Conservation (phyloP, 441 rosid genomes). For the Adansonia gregorii region DNA sequence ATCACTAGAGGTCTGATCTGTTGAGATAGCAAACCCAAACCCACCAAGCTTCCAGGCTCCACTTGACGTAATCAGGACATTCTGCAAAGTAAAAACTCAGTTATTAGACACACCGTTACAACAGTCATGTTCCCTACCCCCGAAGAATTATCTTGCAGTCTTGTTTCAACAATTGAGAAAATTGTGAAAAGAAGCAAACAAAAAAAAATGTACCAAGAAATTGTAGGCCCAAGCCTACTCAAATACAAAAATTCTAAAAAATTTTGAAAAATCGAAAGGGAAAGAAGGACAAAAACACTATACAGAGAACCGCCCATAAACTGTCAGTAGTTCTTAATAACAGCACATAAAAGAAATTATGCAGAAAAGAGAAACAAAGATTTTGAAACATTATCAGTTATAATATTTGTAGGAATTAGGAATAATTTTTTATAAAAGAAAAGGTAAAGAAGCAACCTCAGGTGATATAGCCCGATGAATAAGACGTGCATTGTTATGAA, state of each 20-base stretch:
- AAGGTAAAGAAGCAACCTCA: constrained; percentile 54
- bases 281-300: not conserved
- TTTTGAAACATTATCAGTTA: not conserved
- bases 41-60: constrained; percentile 99
- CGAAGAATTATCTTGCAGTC: not conserved
- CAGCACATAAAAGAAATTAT: not conserved
- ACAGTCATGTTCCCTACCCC: constrained; percentile 4
- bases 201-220: not conserved
- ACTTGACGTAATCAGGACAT: constrained; percentile 77
- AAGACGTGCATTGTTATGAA: constrained; percentile 85
- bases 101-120: constrained; percentile 23
- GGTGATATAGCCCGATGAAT: constrained; percentile 88
- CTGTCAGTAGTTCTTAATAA: not conserved
- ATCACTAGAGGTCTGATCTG: constrained; percentile 62
- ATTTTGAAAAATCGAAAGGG: not conserved
- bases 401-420: not conserved
- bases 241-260: not conserved
- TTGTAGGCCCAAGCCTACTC: not conserved
- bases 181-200: not conserved
- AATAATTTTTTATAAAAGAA: not conserved
- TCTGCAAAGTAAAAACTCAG: constrained; percentile 50
- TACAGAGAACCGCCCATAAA: not conserved
- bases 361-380: not conserved
- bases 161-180: not conserved
- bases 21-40: constrained; percentile 81